Evolutionary conservation across 192 early-diverging fungal species (phyloP).

Genomic region (Nowakowskiella sp.): DNA sequence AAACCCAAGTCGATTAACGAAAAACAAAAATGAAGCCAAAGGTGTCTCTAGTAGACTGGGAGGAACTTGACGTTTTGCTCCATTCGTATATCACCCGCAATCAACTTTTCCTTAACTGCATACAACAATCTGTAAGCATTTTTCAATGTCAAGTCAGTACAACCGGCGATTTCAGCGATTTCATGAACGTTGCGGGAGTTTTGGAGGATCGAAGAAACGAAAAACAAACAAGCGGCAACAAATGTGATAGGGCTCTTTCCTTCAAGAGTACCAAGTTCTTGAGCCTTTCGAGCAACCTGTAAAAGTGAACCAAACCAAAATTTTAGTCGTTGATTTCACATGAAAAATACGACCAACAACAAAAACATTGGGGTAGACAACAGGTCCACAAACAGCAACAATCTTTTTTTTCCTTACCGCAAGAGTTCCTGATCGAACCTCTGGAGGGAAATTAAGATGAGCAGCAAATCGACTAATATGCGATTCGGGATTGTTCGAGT

Average conservation of each 20-base stretch:
- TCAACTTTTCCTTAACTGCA: conserved; percentile 35
- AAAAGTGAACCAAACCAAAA: background rate
- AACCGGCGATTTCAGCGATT: conserved; percentile 77
- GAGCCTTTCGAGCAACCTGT: conserved; percentile 51
- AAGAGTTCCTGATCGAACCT: conserved; percentile 63
- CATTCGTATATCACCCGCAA: too few relatives aligned
- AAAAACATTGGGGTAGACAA: conserved; percentile 5
- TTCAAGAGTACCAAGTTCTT: conserved; percentile 74
- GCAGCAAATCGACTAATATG: conserved; percentile 67
- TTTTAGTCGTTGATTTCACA: background rate
- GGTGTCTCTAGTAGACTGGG: too few relatives aligned
- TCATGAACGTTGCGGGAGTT: conserved; percentile 62
- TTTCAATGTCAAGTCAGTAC: conserved; percentile 90
- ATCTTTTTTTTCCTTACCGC: too few relatives aligned
- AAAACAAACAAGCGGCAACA: conserved; percentile 85
- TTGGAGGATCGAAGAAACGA: conserved; percentile 63
- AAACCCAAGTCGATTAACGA: too few relatives aligned
- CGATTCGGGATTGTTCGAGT: conserved; percentile 52
- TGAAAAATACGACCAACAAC: background rate
- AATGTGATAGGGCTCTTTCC: conserved; percentile 89
- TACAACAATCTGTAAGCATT: conserved; percentile 70
- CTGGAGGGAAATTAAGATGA: conserved; percentile 57
- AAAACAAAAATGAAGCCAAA: too few relatives aligned
- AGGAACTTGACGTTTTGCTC: too few relatives aligned
- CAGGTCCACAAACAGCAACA: background rate